Evolutionary conservation across 2,329 filamentous ascomycete species (phyloP).

Genomic region (Xylaria sp.): DNA sequence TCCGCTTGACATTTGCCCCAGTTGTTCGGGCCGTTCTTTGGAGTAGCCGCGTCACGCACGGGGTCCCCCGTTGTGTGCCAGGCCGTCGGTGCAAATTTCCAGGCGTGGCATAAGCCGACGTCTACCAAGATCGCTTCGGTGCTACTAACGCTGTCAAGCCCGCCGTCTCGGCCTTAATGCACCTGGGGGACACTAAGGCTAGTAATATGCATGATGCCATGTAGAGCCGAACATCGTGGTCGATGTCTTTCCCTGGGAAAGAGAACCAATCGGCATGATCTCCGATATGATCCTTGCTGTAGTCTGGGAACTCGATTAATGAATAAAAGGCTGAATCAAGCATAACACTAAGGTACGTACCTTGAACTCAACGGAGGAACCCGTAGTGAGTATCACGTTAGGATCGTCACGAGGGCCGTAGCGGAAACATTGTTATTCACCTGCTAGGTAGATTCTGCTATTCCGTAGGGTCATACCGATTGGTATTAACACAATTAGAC

Average conservation of each 20-base stretch:
- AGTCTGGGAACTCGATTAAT: not conserved
- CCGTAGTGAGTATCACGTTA: not conserved
- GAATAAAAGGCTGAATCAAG: not conserved
- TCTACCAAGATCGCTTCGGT: slow-evolving; percentile 17
- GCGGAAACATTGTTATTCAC: not conserved
- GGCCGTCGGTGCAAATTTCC: slow-evolving; percentile 18
- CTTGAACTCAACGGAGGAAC: not conserved
- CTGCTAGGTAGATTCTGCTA: not conserved
- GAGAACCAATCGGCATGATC: slow-evolving; percentile 2
- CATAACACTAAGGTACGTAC: not conserved
- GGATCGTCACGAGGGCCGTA: not conserved
- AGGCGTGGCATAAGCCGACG: slow-evolving; percentile 10
- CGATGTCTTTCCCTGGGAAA: slow-evolving; percentile 5
- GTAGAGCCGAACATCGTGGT: not conserved
- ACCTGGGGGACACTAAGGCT: not conserved
- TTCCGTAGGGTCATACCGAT: not conserved
- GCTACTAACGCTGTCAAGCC: slow-evolving; percentile 3
- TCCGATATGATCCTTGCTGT: not conserved
- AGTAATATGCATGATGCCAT: slow-evolving; percentile 17
- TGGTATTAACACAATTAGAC: too few relatives aligned
- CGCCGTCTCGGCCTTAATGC: slow-evolving; percentile 3
- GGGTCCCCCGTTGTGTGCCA: slow-evolving; percentile 16
- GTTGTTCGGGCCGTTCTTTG: slow-evolving; percentile 23
- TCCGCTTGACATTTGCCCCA: not conserved
- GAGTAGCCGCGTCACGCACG: slow-evolving; percentile 15